Base-by-base conservation (phyloP, 2,329 filamentous ascomycete species). In the Myriangium duriaei region DNA sequence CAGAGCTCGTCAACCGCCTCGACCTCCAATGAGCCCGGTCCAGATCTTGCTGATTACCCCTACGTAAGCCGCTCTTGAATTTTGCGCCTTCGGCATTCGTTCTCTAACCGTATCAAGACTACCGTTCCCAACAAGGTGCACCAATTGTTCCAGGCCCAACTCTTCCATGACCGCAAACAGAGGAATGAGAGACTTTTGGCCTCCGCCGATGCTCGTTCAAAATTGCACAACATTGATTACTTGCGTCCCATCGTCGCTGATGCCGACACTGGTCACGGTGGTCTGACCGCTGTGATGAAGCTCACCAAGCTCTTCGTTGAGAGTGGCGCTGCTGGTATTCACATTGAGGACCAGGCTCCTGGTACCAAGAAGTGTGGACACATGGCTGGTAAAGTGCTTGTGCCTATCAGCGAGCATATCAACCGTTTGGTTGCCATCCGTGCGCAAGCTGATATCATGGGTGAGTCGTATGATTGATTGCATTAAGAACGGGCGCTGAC, bases 301-400 rank as follows among this genome's bases (percentile, higher is more conserved):
- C 76, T 98, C 51, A 96, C 91, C 47, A 95, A 95, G 71, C 75
- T 96, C 41, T 96, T 98, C 61, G 67, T 96, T 47, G 91, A 98
- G 69, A 86, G 87, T 62, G 91, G 91, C 51, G 91, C 91, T 32
- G 91, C 91, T 30, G 91, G 91, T 49, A 95, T 98, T 54, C 91
- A 98, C 65, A 95, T 98, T 51, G 91, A 98, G 65, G 91, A 98
- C 60, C 91, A 96, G 64, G 88, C 91, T 3, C 88, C 91, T 3
- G 91, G 91, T 39, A 96, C 91, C 34, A 98, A 98, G 76, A 98
- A 98, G 74, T 98, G 91, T 61, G 91, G 91, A 46, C 91, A 96
- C 67, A 96, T 96, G 91, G 91, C 91, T 48, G 91, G 91, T 55
- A 96, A 96, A 68, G 91, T 96, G 30, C 71, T 98, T 43, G 91